Evolutionary conservation across 495 filamentous ascomycete genomes (phyloP), one percentile per base, ranked within the genome.

Genomic region (Penicillium daleae): DNA sequence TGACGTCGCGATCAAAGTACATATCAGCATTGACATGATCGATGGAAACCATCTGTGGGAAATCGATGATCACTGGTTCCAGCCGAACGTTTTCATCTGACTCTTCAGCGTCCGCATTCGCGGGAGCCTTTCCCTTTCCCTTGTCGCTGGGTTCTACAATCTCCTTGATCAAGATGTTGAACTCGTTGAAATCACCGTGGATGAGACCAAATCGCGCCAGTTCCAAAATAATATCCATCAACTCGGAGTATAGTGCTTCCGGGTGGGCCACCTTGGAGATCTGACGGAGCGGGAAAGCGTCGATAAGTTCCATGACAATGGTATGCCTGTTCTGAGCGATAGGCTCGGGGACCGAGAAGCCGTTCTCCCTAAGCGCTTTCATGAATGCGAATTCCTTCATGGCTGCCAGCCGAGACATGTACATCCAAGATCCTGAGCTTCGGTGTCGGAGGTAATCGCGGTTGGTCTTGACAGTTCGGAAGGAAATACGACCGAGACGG

Each of bases 101-200:
- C 26, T 69, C 71, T 21, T 70, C 33, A 24, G 60, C 63, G n/a
- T 78, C 78, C 33, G 65, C 62, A 29, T 66, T 67, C 3, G 62
- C 74, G 10, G 68, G 62, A 5, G 64, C 72, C 39, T 80, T 78
- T 10, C 74, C 72, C 39, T 80, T 78, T 10, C 74, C 76, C 50
- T 79, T 75, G 2, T 62, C 75, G 21, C 79, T 76, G 1, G 78
- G 70, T 22, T 78, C 67, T 35, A 76, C 74, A 33, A 86, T 82
- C 67, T 96, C 93, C 65, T 92, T 88, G 74, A 98, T 88, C 21
- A 99, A 82, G 60, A 99, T 92, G 71, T 99, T 99, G 82, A 99
- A 99, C 78, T 98, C 96, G 79, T 99, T 99, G 80, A 97, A 98
- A 73, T 99, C 95, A 65, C 95, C 96, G 74, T 99, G 95, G 57